Base-by-base conservation (phyloP, 768 basidiomycete species). In the Mycena indigotica region DNA sequence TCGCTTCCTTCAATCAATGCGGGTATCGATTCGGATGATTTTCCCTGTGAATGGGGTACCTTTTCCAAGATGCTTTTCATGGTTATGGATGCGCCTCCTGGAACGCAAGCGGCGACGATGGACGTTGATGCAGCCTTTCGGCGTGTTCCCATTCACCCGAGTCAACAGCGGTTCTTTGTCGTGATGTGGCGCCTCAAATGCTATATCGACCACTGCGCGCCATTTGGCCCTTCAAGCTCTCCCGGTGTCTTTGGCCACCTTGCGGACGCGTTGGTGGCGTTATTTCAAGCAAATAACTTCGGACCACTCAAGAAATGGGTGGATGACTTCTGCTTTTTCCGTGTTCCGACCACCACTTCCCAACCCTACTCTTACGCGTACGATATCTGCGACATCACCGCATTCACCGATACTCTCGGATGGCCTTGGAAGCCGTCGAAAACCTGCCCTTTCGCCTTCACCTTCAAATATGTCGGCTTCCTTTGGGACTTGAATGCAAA, bases 391-490 rank as follows among this genome's bases (percentile, higher is more conserved):
- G 52, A 64, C 13, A 67, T 73, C 2, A 70, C 61, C 53, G 5
- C 44, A 0, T 41, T 71, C 15, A 68, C 72, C 0, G 50, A 52
- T 0, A 35, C 56, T 1, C 59, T 76, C 0, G 73, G 74, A 0
- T 72, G 71, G 70, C 75, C 75, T 0, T 78, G 74, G 77, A 70
- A 72, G 26, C 40, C 44, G 0, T 62, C 65, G 0, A 76, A 76
- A 55, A 67, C 62, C 16, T 28, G 38, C 1, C 67, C 69, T 0
- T 75, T 75, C 35, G 40, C 60, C 4, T 3, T 53, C 4, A n/a
- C 24, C 2, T 74, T 77, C 55, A 55, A 29, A 21, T 79, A 77
- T 46, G 63, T 77, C 1, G 73, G 77, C 3, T 77, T 78, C 55
- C 2, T 54, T 0, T 78, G 77, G 78, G 61, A 72, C 28, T 50